These are phyloP conservation scores for Malus fusca DNA, from an alignment of 306 rosid genomes.

Conservation along the genomic window DNA sequence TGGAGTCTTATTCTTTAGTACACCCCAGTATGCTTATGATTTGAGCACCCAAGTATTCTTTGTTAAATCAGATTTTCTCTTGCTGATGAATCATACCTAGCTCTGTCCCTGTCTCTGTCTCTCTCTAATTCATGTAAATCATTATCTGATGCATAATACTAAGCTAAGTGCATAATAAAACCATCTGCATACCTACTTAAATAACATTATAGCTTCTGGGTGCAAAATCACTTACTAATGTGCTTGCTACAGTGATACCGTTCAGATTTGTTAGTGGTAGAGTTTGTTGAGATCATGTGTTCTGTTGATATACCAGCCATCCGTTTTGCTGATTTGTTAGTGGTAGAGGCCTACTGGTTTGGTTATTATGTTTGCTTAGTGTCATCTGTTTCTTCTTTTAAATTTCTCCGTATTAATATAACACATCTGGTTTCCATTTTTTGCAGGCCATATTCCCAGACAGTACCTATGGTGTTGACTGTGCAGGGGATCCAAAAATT, in stretches of 20 bases:
- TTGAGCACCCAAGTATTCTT: no score
- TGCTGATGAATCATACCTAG: no score
- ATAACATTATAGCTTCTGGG: not conserved
- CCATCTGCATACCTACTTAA: not conserved
- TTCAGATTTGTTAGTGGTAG: not conserved
- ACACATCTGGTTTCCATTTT: not conserved
- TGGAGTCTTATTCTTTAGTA: not conserved
- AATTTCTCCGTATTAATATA: not conserved
- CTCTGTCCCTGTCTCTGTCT: no score
- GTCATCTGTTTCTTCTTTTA: not conserved
- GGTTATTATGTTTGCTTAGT: not conserved
- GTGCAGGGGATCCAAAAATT: slow-evolving; percentile 93
- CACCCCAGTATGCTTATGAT: no score
- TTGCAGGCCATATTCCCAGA: slow-evolving; percentile 91
- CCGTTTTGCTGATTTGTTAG: not conserved
- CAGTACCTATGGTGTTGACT: slow-evolving; percentile 88
- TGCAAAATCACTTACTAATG: not conserved
- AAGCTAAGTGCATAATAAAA: not conserved
- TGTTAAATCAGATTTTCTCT: no score
- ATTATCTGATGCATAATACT: no score
- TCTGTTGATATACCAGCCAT: not conserved
- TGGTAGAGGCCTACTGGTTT: not conserved
- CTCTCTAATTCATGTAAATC: no score
- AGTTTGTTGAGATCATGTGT: not conserved
- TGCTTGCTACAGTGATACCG: not conserved